A percentile compares a stretch with the other conserved stretches of the same genome.
These are phyloP conservation scores for Sphaerosporella brunnea DNA, from an alignment of 495 filamentous ascomycete species.

Conservation along the genomic window DNA sequence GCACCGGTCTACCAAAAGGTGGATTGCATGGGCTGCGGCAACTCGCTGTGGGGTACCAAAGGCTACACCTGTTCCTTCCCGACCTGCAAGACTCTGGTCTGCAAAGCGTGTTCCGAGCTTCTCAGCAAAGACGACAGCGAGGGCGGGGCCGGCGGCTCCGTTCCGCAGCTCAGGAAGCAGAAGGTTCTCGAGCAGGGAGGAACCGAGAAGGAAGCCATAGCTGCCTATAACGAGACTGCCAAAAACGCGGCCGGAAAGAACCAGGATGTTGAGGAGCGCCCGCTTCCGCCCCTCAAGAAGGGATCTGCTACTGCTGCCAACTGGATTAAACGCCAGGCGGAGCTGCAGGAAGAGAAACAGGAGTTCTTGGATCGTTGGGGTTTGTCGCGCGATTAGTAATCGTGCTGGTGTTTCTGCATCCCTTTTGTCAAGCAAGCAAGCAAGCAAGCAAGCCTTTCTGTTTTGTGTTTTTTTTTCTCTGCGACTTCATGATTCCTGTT, in stretches of 20 bases:
- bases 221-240: not conserved
- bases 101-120: not conserved
- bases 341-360: not conserved
- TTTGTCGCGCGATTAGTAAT: not conserved
- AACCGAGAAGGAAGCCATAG: not conserved
- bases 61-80: constrained; percentile 1
- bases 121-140: not conserved
- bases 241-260: not conserved
- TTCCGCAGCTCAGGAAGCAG: not conserved
- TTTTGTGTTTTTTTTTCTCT: not conserved
- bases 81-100: not conserved
- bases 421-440: not conserved
- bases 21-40: not conserved
- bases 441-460: not conserved
- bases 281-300: too few species aligned
- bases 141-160: not conserved
- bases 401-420: not conserved
- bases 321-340: not conserved
- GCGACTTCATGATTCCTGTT: not conserved
- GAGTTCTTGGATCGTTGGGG: constrained; percentile 1
- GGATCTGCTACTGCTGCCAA: not conserved
- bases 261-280: not conserved
- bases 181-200: not conserved
- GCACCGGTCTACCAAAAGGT: too few species aligned
- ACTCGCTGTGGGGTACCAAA: not conserved